Evolutionary conservation across 345 rosid genomes (phyloP), one percentile per base, ranked within the genome.

Genomic region (Lumnitzera littorea): DNA sequence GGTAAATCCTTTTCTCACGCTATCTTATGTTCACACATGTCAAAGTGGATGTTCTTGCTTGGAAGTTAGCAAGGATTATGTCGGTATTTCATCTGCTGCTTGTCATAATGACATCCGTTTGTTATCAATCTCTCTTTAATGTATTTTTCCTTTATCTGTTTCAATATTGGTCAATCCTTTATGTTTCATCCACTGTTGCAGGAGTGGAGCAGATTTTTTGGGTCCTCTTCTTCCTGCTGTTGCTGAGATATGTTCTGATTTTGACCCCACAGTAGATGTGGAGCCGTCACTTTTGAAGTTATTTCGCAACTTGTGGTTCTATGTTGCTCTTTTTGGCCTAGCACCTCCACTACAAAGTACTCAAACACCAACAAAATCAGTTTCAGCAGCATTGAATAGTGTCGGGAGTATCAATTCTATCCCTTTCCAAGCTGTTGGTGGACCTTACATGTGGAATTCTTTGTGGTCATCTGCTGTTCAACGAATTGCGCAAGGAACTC

Each of bases 161-260:
- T 15, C 41, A 29, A 64, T 55, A 24, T 55, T 31, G 48, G 66
- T 24, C 25, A 58, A 51, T 46, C 64, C 65, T 27, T 47, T 65
- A 25, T 62, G 53, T 51, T 53, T 43, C 16, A 61, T 55, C 52
- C 55, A 73, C 61, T 55, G 15, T 66, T 82, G 66, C 82, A 95
- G 99, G 86, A 91, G 96, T 73, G 99, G 99, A 76, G 95, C 96
- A 63, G 99, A 91, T 70, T 88, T 88, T 75, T 62, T 91, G 75
- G 99, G 99, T 23, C 97, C 97, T 60, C 76, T 94, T 56, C 96
- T 94, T 72, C 95, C 96, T 72, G 95, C 99, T 68, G 95, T 94
- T 67, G 96, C 97, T 59, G 96, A 88, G 80, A 83, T 94, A 71
- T 90, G 99, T 69, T 86, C 97, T 55, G 96, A 94, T 77, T 90